Evolutionary conservation across 768 basidiomycete genomes (phyloP).

Genomic region (Podaxis sp.): DNA sequence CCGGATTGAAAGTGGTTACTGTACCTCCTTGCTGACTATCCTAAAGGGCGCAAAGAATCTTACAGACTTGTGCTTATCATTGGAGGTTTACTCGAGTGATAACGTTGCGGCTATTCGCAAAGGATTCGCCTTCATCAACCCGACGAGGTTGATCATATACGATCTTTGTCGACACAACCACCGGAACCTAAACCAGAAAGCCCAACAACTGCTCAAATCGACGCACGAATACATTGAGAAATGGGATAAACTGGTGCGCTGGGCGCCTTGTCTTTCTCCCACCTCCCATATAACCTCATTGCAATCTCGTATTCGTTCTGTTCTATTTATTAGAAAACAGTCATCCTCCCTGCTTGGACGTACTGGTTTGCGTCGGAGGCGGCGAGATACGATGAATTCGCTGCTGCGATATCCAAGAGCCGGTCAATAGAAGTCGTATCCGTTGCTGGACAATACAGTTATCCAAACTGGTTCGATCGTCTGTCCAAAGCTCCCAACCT

Average conservation of each 20-base stretch:
- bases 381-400: background rate
- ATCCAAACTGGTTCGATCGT: background rate
- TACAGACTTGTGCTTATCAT: slow-evolving; percentile 5
- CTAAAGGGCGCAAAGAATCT: background rate
- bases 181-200: background rate
- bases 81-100: slow-evolving; percentile 10
- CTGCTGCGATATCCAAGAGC: background rate
- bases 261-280: background rate
- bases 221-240: background rate
- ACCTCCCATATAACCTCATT: background rate
- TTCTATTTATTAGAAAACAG: background rate
- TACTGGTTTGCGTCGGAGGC: background rate
- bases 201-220: background rate
- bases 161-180: background rate
- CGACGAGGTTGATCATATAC: slow-evolving; percentile 2
- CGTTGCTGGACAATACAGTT: background rate
- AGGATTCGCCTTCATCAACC: background rate
- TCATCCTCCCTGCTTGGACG: background rate
- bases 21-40: background rate
- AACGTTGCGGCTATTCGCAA: slow-evolving; percentile 5
- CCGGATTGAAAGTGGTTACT: slow-evolving; percentile 25
- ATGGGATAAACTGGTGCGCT: background rate
- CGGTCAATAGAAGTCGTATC: background rate
- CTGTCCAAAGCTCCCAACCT: background rate
- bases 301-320: background rate